Conservation (phyloP, 805 yeast species). For the Candida boleticola region DNA sequence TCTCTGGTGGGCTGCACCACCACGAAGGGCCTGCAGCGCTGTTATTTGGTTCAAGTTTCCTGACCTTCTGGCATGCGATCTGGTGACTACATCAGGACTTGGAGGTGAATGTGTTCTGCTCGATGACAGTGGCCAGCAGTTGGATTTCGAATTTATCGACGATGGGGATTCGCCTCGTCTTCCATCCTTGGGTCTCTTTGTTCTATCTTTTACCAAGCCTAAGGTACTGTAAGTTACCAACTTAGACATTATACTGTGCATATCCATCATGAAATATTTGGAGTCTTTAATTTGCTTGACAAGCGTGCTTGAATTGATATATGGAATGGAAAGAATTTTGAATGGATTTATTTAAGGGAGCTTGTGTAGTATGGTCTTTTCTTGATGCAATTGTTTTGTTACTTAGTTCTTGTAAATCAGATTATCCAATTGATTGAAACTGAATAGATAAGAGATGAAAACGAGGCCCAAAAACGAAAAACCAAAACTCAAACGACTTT, state of each 20-base stretch:
- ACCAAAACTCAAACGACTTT: too few relatives aligned
- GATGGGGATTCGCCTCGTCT: not conserved
- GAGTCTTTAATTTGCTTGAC: too few relatives aligned
- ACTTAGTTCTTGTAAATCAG: too few relatives aligned
- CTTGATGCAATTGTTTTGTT: too few relatives aligned
- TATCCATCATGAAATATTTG: constrained; percentile 4
- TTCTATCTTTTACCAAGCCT: constrained; percentile 3
- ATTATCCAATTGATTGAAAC: too few relatives aligned
- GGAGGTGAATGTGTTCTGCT: not conserved
- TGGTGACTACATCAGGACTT: not conserved
- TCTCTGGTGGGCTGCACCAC: not conserved
- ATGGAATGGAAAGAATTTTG: not conserved
- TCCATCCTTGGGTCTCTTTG: not conserved
- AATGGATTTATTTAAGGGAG: not conserved
- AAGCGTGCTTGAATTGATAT: not conserved
- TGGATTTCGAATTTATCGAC: not conserved
- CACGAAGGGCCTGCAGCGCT: constrained; percentile 4
- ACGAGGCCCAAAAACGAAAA: too few relatives aligned
- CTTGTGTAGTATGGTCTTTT: too few relatives aligned
- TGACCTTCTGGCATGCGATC: constrained; percentile 1
- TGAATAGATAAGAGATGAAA: too few relatives aligned
- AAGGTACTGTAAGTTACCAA: constrained; percentile 4
- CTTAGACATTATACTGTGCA: constrained; percentile 4
- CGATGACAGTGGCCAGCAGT: not conserved
- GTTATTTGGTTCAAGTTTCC: constrained; percentile 2